Evolutionary conservation across 2,329 filamentous ascomycete genomes (phyloP), one percentile per base, ranked within the genome.

Genomic region (Alternaria gansuensis): DNA sequence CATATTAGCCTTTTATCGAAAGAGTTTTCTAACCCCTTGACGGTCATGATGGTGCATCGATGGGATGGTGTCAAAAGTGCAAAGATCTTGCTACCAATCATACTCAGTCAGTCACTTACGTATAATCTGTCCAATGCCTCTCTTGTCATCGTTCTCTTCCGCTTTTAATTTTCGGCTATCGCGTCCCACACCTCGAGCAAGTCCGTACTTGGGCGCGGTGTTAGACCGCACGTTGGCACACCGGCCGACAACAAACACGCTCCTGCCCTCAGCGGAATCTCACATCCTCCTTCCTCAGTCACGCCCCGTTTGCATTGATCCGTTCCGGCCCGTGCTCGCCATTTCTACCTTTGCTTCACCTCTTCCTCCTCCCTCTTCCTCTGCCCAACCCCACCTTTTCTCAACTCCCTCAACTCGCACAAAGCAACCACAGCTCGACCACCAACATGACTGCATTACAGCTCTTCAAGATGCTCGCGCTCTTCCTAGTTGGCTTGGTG

Each of bases 401-500:
- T 29, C n/a, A 39, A 13, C 34, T 7, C 34, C 21, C 33, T 29
- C n/a, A 39, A 13, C 34, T 7, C 34, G 28, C 34, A 39, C 48
- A 50, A 29, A 36, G 23, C 33, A 39, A 29, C 44, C 14, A 8
- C 33, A 14, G 17, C n/a, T 14, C 23, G 1, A 29, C 26, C 34
- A 14, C 17, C 48, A 17, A 13, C n/a, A 50, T 50, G 48, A 23
- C 33, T 39, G 24, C 14, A 8, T 26, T 23, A 23, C 33, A 50
- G 33, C 23, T 50, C 48, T 39, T 50, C 48, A 50, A 36, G n/a
- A 50, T 50, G 24, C 33, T 39, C 14, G n/a, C 11, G n/a, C 34
- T 39, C 48, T 36, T 39, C n/a, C 34, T 50, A 11, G 17, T 46
- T 10, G 28, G 40, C 24, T 21, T 34, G 13, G 48, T 29, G 10